These are phyloP conservation scores for Deinandra increscens DNA, from an alignment of 129 eudicot genomes.

Conservation along the genomic window DNA sequence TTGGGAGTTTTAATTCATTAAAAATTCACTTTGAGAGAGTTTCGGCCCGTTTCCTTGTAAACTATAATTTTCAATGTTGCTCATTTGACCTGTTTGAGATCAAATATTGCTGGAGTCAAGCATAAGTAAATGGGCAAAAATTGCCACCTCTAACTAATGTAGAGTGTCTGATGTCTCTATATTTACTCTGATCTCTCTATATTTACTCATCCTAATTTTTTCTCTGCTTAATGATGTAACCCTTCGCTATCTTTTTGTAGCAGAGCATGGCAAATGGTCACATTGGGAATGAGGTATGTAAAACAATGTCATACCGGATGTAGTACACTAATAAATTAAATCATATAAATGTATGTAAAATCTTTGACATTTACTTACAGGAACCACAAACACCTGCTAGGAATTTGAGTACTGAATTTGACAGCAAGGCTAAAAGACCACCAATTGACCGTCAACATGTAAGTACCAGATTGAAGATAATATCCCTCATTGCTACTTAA, in stretches of 20 bases:
- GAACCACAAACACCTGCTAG: constrained; percentile 70
- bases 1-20: not conserved
- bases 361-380: constrained; percentile 35
- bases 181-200: not conserved
- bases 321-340: constrained; percentile 17
- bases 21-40: not conserved
- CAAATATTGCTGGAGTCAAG: not conserved
- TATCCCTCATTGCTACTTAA: not conserved
- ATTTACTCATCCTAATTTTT: constrained; percentile 10
- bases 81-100: not conserved
- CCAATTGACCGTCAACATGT: constrained; percentile 89
- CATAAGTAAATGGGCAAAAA: not conserved
- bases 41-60: not conserved
- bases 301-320: constrained; percentile 28
- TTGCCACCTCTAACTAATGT: not conserved
- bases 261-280: constrained; percentile 71
- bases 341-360: not conserved
- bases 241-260: constrained; percentile 15
- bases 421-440: constrained; percentile 68
- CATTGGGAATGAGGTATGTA: constrained; percentile 44
- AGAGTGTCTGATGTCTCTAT: not conserved
- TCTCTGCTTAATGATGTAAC: not conserved
- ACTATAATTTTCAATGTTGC: not conserved
- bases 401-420: constrained; percentile 57
- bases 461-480: constrained; percentile 17